Base-by-base conservation (phyloP, 2,329 filamentous ascomycete species). In the Aspergillus tanneri region DNA sequence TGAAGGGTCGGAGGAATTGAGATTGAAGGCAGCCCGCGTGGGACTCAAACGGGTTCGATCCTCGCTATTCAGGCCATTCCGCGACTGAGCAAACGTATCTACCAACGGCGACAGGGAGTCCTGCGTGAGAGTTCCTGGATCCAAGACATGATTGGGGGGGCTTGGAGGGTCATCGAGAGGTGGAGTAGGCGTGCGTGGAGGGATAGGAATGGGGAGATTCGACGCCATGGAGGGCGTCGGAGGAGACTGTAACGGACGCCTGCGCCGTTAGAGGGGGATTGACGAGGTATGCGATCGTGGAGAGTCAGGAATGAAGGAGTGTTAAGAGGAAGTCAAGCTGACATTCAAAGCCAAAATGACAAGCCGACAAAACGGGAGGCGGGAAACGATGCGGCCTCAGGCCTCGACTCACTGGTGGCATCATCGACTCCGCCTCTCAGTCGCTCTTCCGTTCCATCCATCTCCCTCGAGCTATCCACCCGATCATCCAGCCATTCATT, bases 181-280 rank as follows among this genome's bases (percentile, higher is more conserved):
- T 56, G 83, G 84, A 58, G 84, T 84, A 10, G 83, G 83, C 24
- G 84, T 85, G 57, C 81, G 76, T 47, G 84, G 83, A 52, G 81
- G 82, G 34, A 77, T 67, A 48, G 81, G 81, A 53, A 83, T 76
- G 43, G 81, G 78, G 55, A 82, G 74, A 56, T 73, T 74, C 49
- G 81, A 77, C 54, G 81, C 81, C 83, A 86, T 87, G 49, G 30
- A 18, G 19, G 47, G 45, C 39, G 46, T 42, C 34, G 4, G 10
- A 45, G 16, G 23, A 21, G 14, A 16, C 30, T 25, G 19, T 25
- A 34, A 19, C 7, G 30, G 30, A 30, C 41, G 41, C 41, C 30
- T 44, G 47, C 38, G 46, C 45, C 45, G 23, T 24, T 34, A 19
- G 37, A 34, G 18, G n/a, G n/a, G 14, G 30, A 34, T 34, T 34